A percentile compares a stretch with the other conserved stretches of the same genome.
phyloP scores from a whole-genome alignment of 148 eudicot species.

The Persicaria maculosa region DNA sequence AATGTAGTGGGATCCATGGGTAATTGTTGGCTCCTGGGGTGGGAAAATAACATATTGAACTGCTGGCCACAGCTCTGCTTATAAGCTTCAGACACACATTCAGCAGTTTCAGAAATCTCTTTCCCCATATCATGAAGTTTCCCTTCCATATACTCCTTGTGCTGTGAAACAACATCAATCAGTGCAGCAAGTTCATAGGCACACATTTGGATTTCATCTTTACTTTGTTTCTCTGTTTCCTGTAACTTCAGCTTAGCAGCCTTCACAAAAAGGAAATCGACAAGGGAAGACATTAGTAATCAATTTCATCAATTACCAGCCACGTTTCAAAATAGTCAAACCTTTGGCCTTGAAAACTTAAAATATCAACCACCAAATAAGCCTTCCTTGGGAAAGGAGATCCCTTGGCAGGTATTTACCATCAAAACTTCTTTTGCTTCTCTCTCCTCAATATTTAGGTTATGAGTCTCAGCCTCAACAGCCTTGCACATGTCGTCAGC shows the following conservation, averaged over 20 bases:
- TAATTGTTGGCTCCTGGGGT: background rate
- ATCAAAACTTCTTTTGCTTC: conserved; percentile 57
- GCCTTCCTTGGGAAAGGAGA: background rate
- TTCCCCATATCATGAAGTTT: conserved; percentile 50
- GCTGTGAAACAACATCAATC: conserved; percentile 60
- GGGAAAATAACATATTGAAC: background rate
- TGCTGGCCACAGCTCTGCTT: conserved; percentile 26
- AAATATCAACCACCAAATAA: too few species aligned
- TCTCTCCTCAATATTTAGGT: conserved; percentile 43
- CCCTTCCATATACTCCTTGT: conserved; percentile 56
- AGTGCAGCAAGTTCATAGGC: conserved; percentile 62
- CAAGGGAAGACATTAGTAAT: background rate
- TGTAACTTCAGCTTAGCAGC: conserved; percentile 39
- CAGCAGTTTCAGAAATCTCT: conserved; percentile 41
- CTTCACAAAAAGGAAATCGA: conserved; percentile 25
- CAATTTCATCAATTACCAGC: background rate
- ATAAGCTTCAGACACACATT: conserved; percentile 38
- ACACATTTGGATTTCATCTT: conserved; percentile 58
- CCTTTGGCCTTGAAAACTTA: too few species aligned
- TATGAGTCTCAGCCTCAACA: conserved; percentile 39
- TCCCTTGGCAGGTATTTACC: conserved; percentile 29
- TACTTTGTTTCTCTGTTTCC: conserved; percentile 38
- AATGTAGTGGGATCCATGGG: background rate
- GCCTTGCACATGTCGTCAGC: conserved; percentile 44
- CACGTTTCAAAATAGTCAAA: background rate